These are phyloP conservation scores for Cercophora sp. DNA, from an alignment of 495 filamentous ascomycete species.

Conservation along the genomic window DNA sequence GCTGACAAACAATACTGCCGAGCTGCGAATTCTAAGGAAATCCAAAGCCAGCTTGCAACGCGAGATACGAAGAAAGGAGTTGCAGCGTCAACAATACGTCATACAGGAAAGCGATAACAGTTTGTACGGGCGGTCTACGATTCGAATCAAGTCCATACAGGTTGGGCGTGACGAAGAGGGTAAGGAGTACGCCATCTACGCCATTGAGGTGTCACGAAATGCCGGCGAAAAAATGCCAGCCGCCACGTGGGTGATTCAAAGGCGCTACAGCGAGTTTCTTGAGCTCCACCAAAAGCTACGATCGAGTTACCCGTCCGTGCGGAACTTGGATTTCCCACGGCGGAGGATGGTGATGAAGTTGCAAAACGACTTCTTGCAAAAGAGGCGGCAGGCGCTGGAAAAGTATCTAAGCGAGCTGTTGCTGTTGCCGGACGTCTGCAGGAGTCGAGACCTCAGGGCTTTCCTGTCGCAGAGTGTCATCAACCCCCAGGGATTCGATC, in stretches of 20 bases:
- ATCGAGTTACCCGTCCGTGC: slow-evolving; percentile 76
- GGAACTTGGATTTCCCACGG: slow-evolving; percentile 86
- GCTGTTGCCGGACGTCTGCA: slow-evolving; percentile 85
- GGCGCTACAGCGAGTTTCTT: slow-evolving; percentile 94
- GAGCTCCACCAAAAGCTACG: slow-evolving; percentile 89
- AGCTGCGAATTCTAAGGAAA: slow-evolving; percentile 88
- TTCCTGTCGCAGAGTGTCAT: slow-evolving; percentile 92
- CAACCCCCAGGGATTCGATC: slow-evolving; percentile 41
- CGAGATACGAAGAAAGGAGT: slow-evolving; percentile 88
- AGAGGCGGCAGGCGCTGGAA: slow-evolving; percentile 76
- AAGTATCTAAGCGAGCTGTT: slow-evolving; percentile 82
- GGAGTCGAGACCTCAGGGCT: slow-evolving; percentile 84
- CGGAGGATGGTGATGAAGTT: slow-evolving; percentile 92
- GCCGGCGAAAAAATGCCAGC: slow-evolving; percentile 87
- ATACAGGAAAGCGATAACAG: slow-evolving; percentile 98
- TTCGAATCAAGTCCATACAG: slow-evolving; percentile 87
- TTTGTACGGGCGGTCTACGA: slow-evolving; percentile 82
- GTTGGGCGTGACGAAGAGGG: slow-evolving; percentile 90
- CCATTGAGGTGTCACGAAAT: slow-evolving; percentile 84
- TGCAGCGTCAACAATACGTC: slow-evolving; percentile 95
- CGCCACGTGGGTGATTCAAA: slow-evolving; percentile 73
- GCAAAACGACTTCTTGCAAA: slow-evolving; percentile 90
- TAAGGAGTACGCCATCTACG: slow-evolving; percentile 88
- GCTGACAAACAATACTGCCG: slow-evolving; percentile 91
- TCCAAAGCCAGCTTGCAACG: slow-evolving; percentile 88